These are phyloP conservation scores for Rhodocollybia butyracea DNA, from an alignment of 768 basidiomycete genomes.

Conservation along the genomic window DNA sequence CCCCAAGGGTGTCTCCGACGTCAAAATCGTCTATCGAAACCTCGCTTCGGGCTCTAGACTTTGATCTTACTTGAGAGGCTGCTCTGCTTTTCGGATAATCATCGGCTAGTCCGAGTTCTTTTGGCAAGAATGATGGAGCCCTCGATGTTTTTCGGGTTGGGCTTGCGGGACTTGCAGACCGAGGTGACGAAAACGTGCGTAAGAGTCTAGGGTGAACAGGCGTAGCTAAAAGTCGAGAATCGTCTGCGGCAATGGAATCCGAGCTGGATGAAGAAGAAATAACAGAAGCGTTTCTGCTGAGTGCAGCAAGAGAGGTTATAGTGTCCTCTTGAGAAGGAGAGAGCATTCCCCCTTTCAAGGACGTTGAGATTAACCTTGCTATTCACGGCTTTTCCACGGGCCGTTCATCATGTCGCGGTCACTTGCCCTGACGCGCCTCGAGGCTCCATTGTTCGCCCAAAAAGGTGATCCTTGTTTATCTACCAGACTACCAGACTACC, in stretches of 20 bases:
- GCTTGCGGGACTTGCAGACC: constrained; percentile 50
- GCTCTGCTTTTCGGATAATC: constrained; percentile 19
- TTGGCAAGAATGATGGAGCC: constrained; percentile 58
- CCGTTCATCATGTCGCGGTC: not conserved
- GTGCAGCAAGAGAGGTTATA: constrained; percentile 44
- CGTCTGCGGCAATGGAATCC: constrained; percentile 29
- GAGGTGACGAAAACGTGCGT: constrained; percentile 65
- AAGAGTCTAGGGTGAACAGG: constrained; percentile 51
- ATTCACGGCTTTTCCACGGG: not conserved
- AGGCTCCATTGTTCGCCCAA: constrained; percentile 11
- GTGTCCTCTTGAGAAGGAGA: constrained; percentile 9
- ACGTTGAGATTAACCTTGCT: not conserved
- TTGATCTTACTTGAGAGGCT: constrained; percentile 30
- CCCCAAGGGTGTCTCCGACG: constrained; percentile 71
- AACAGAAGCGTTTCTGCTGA: constrained; percentile 75
- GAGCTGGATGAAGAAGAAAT: constrained; percentile 67
- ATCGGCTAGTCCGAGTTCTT: constrained; percentile 46
- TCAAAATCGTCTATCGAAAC: constrained; percentile 62
- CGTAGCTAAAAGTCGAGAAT: constrained; percentile 22
- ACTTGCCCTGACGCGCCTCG: not conserved
- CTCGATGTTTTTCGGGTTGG: constrained; percentile 30
- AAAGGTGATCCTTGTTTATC: not conserved
- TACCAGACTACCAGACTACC: not conserved
- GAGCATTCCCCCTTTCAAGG: not conserved
- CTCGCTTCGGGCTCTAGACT: constrained; percentile 37